phyloP scores from a whole-genome alignment of 768 basidiomycete species.

The Punctularia strigosozonata region DNA sequence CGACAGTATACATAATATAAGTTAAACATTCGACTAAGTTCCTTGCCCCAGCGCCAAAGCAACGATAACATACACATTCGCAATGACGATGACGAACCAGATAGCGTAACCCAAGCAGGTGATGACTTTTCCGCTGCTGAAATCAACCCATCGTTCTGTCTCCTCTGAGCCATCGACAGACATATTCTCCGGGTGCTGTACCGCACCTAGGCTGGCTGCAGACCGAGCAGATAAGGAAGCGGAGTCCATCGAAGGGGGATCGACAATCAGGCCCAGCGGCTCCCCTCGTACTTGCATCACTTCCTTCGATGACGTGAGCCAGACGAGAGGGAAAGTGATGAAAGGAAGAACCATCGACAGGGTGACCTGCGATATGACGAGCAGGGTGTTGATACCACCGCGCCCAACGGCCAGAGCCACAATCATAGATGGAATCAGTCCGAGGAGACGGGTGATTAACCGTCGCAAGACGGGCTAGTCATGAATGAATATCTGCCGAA shows the following conservation, averaged over 20 bases:
- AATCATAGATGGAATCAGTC: conserved; percentile 71
- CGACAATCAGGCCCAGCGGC: conserved; percentile 1
- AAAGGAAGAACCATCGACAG: conserved; percentile 80
- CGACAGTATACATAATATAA: no score
- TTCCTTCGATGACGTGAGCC: conserved; percentile 49
- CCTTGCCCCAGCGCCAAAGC: conserved; percentile 34
- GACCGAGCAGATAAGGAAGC: conserved; percentile 5
- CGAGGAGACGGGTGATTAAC: conserved; percentile 70
- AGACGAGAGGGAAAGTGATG: conserved; percentile 72
- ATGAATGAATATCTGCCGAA: conserved; percentile 6
- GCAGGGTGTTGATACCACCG: conserved; percentile 58
- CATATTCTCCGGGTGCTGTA: no score
- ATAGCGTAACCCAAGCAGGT: conserved; percentile 41
- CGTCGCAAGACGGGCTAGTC: conserved; percentile 63
- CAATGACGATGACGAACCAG: conserved; percentile 54
- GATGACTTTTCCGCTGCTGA: conserved; percentile 44
- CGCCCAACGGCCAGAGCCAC: conserved; percentile 67
- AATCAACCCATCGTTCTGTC: conserved; percentile 39
- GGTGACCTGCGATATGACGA: conserved; percentile 81
- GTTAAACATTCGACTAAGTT: conserved; percentile 5
- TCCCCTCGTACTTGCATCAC: conserved; percentile 54
- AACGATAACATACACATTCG: conserved; percentile 70
- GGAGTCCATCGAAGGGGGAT: not conserved
- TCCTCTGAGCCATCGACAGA: conserved; percentile 6
- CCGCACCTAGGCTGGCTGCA: not conserved